Evolutionary conservation across 208 protist genomes (phyloP).

Genomic region (Acanthamoeba healyi): DNA sequence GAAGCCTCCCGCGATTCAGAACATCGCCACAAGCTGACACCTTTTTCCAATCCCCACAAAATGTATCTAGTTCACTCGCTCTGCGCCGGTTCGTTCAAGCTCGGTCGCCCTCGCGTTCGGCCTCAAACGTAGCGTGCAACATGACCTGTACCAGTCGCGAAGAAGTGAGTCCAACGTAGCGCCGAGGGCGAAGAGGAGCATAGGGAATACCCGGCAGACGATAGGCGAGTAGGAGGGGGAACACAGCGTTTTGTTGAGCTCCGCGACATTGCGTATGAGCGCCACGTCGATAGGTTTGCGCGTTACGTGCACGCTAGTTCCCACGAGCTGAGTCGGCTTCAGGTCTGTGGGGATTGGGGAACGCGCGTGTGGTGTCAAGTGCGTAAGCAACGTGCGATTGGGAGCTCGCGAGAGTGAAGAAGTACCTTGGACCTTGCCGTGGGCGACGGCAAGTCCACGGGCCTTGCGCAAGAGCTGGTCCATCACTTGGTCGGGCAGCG

Average conservation of each 20-base stretch:
- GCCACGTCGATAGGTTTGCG: neutral
- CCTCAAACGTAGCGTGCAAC: neutral
- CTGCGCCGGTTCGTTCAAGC: too few relatives aligned
- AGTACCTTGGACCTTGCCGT: neutral
- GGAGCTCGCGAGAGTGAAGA: neutral
- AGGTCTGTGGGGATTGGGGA: too few relatives aligned
- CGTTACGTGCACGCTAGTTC: neutral
- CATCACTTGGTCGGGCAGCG: neutral
- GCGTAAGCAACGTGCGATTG: too few relatives aligned
- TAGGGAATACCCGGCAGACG: neutral
- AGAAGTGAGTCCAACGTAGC: neutral
- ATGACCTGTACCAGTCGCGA: neutral
- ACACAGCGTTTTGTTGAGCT: neutral
- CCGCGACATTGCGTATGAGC: neutral
- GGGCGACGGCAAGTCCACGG: neutral
- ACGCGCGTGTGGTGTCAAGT: too few relatives aligned
- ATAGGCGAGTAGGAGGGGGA: neutral
- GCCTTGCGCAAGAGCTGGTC: neutral
- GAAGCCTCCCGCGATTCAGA: conserved; percentile 16
- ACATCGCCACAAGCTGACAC: conserved; percentile 16
- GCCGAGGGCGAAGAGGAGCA: too few relatives aligned
- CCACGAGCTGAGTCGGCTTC: neutral
- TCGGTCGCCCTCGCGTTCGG: neutral
- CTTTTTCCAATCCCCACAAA: too few relatives aligned
- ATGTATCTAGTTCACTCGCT: too few relatives aligned